These are phyloP conservation scores for Phylloporus sp. DNA, from an alignment of 768 basidiomycete species.

Conservation along the genomic window DNA sequence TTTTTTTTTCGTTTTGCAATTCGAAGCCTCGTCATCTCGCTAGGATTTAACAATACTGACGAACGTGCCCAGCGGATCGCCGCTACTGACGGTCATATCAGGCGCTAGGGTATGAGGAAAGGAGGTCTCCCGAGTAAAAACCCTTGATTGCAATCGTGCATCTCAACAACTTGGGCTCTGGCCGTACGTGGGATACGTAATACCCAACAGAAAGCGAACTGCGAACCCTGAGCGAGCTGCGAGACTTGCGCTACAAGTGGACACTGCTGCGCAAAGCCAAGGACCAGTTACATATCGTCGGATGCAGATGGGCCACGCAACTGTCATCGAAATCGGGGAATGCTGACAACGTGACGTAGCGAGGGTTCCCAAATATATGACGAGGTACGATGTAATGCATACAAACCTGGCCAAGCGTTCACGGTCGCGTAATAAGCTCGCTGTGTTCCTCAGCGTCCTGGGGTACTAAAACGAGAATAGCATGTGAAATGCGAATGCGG, in stretches of 20 bases:
- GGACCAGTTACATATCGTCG: slow-evolving; percentile 7
- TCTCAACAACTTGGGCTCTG: background rate
- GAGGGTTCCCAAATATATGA: slow-evolving; percentile 2
- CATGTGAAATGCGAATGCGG: slow-evolving; percentile 12
- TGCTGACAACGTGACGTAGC: slow-evolving; percentile 12
- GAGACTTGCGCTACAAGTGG: slow-evolving; percentile 2
- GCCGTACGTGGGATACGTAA: background rate
- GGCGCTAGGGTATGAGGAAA: slow-evolving; percentile 15
- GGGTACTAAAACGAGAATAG: background rate
- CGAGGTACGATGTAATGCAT: background rate
- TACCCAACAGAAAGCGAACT: slow-evolving; percentile 11
- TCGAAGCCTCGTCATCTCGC: background rate
- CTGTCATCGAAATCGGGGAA: slow-evolving; percentile 1
- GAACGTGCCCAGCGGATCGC: slow-evolving; percentile 3
- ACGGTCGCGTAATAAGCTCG: slow-evolving; percentile 8
- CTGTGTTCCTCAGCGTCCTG: slow-evolving; percentile 6
- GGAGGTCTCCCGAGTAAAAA: slow-evolving; percentile 2
- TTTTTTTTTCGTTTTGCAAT: slow-evolving; percentile 13
- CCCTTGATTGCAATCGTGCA: slow-evolving; percentile 18
- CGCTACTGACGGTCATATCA: slow-evolving; percentile 3
- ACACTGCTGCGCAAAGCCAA: slow-evolving; percentile 21
- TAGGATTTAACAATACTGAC: slow-evolving; percentile 1
- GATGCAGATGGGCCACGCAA: slow-evolving; percentile 4
- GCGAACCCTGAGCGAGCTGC: slow-evolving; percentile 17
- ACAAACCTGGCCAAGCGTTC: slow-evolving; percentile 7